Conservation (phyloP, 2,329 filamentous ascomycete genomes). For the Talaromyces sp. region DNA sequence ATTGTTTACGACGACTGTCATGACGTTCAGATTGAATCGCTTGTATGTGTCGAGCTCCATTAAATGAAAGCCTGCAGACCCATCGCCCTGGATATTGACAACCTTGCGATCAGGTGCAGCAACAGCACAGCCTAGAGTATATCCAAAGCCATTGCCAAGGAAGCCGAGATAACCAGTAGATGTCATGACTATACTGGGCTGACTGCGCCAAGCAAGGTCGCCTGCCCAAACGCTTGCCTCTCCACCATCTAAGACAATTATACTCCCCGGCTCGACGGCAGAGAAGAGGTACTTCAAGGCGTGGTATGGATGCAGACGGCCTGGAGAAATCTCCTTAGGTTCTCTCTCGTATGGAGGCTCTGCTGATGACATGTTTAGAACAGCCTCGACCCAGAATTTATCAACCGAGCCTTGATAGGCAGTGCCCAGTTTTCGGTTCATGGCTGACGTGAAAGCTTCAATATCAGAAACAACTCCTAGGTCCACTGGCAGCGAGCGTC, state of each 20-base stretch:
- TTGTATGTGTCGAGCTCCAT: slow-evolving; percentile 51
- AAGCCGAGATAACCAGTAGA: slow-evolving; percentile 42
- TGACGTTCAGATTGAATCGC: slow-evolving; percentile 42
- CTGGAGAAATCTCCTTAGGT: slow-evolving; percentile 24
- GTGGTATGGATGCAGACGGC: slow-evolving; percentile 48
- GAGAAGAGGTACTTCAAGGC: slow-evolving; percentile 43
- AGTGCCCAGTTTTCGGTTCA: slow-evolving; percentile 23
- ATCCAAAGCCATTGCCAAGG: slow-evolving; percentile 52
- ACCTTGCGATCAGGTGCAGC: slow-evolving; percentile 44
- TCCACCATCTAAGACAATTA: slow-evolving; percentile 40
- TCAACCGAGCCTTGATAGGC: slow-evolving; percentile 7
- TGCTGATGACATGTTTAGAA: slow-evolving; percentile 18
- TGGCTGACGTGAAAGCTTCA: slow-evolving; percentile 34
- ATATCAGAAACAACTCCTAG: slow-evolving; percentile 48
- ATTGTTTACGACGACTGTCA: slow-evolving; percentile 51
- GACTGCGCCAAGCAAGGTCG: slow-evolving; percentile 44
- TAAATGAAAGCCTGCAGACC: slow-evolving; percentile 50
- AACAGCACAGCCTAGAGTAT: slow-evolving; percentile 47
- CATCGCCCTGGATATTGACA: slow-evolving; percentile 51
- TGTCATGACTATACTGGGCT: slow-evolving; percentile 40
- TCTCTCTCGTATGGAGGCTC: slow-evolving; percentile 25
- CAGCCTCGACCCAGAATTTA: slow-evolving; percentile 9
- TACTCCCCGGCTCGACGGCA: slow-evolving; percentile 35
- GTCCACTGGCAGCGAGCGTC: slow-evolving; percentile 43
- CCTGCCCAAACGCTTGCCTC: slow-evolving; percentile 36